Evolutionary conservation across 345 rosid species (phyloP).

Genomic region (Moringa oleifera): DNA sequence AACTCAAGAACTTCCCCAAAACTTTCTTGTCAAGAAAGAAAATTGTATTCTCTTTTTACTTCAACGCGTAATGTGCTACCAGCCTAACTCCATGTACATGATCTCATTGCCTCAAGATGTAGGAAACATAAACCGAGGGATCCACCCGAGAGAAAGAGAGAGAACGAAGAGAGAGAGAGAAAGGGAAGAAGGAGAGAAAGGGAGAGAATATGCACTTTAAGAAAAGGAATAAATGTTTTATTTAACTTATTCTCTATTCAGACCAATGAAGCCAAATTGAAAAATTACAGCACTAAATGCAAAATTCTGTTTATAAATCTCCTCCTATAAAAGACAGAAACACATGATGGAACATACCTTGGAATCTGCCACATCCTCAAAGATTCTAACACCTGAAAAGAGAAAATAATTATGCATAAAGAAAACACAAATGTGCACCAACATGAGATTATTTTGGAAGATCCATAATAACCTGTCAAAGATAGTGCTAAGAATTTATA

Average conservation of each 20-base stretch:
- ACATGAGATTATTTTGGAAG: background rate
- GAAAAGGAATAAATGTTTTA: no score
- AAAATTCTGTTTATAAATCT: background rate
- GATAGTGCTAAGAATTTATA: no score
- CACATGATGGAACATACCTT: slow-evolving; percentile 48
- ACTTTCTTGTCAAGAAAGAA: no score
- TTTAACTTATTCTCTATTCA: background rate
- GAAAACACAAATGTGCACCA: background rate
- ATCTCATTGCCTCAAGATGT: no score
- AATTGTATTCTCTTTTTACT: no score
- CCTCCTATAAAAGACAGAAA: background rate
- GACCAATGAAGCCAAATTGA: background rate
- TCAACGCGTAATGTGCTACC: no score
- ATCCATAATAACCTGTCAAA: background rate
- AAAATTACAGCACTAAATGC: slow-evolving; percentile 3
- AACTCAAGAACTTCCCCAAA: no score
- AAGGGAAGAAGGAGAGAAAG: no score
- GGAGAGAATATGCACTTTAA: background rate
- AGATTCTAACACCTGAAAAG: slow-evolving; percentile 85
- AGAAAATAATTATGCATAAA: slow-evolving; percentile 6
- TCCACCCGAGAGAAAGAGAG: no score
- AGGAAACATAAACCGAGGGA: no score
- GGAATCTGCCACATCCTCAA: slow-evolving; percentile 73
- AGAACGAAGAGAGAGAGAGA: no score
- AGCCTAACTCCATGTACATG: no score